Base-by-base conservation (phyloP, 257 asterid species). In the Agastache rugosa region DNA sequence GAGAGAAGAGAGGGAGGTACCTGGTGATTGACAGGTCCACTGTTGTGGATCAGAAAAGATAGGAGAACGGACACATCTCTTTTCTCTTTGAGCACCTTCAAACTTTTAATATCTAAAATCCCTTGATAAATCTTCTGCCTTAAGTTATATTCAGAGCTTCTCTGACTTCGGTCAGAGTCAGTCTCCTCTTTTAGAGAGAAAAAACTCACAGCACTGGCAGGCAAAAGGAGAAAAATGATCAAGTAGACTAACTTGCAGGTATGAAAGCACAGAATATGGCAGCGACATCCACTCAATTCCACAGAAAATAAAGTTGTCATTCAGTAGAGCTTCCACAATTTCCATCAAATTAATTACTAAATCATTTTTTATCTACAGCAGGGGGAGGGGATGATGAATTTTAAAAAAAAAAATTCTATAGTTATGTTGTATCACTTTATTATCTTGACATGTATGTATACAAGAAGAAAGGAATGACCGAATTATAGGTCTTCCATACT, bases 1-100 rank as follows among this genome's bases (percentile, higher is more conserved):
- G 25, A 17, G 55, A n/a, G 59, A 25, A 35, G 53, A 44, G 76
- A 17, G 50, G 35, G 67, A 59, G 17, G 64, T 64, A 92, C 99
- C 99, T 92, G 97, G 83, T 90, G 97, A 73, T 97, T 97, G 56
- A 90, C 96, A 63, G 99, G 99, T 81, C 85, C 89, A 65, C 91
- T 83, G 89, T 95, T 95, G 77, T 84, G 94, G 79, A 91, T 83
- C 45, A 90, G 90, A 83, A 89, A 83, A 77, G 97, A 88, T 80
- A 92, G 85, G 14, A 81, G 79, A 76, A 81, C 83, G 78, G 88
- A 83, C 69, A 89, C 34, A 69, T 85, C 93, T 87, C 96, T 85
- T 80, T 82, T 92, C 87, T 92, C 96, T 67, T 87, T 83, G 15
- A 92, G 85, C 79, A 65, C 87, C 90, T 87, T 92, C 86, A 95